phyloP scores from a whole-genome alignment of 2,329 filamentous ascomycete species.

The Diaporthe sp. region DNA sequence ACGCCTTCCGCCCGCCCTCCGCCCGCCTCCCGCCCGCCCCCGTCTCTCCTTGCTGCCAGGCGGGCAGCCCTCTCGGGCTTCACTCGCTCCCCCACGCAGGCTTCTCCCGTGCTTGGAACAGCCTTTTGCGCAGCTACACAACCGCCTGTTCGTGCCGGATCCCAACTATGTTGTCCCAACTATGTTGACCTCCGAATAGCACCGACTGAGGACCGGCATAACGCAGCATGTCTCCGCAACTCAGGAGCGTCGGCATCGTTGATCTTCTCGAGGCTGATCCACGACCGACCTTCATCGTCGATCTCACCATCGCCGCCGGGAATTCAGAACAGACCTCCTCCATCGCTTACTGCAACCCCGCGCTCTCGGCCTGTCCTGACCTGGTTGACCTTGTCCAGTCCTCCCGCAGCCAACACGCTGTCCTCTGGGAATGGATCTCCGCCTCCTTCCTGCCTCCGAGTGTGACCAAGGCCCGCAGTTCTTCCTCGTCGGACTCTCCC shows the following conservation, averaged over 20 bases:
- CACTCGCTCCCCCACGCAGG: slow-evolving; percentile 14
- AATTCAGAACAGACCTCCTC: slow-evolving; percentile 16
- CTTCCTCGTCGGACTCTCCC: slow-evolving; percentile 36
- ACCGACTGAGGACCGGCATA: slow-evolving; percentile 27
- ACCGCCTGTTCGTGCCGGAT: slow-evolving; percentile 18
- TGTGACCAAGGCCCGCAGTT: slow-evolving; percentile 31
- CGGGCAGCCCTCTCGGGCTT: slow-evolving; percentile 13
- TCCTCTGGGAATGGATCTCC: slow-evolving; percentile 45
- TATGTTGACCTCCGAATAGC: slow-evolving; percentile 33
- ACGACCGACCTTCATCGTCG: slow-evolving; percentile 49
- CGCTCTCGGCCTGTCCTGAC: slow-evolving; percentile 37
- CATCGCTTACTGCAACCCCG: slow-evolving; percentile 45
- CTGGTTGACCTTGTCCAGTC: slow-evolving; percentile 40
- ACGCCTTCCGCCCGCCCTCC: slow-evolving; percentile 17
- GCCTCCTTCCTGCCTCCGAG: slow-evolving; percentile 29
- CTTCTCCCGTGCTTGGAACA: not conserved
- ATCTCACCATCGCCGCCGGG: slow-evolving; percentile 33
- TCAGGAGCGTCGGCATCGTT: slow-evolving; percentile 44
- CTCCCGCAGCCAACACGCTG: slow-evolving; percentile 36
- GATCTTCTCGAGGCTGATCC: slow-evolving; percentile 52
- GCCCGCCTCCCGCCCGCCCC: slow-evolving; percentile 17
- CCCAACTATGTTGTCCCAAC: slow-evolving; percentile 29
- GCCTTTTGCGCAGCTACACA: slow-evolving; percentile 12
- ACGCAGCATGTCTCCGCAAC: slow-evolving; percentile 34
- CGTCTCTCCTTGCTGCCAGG: slow-evolving; percentile 31